These are phyloP conservation scores for Choiromyces venosus DNA, from an alignment of 495 filamentous ascomycete genomes.

Conservation along the genomic window DNA sequence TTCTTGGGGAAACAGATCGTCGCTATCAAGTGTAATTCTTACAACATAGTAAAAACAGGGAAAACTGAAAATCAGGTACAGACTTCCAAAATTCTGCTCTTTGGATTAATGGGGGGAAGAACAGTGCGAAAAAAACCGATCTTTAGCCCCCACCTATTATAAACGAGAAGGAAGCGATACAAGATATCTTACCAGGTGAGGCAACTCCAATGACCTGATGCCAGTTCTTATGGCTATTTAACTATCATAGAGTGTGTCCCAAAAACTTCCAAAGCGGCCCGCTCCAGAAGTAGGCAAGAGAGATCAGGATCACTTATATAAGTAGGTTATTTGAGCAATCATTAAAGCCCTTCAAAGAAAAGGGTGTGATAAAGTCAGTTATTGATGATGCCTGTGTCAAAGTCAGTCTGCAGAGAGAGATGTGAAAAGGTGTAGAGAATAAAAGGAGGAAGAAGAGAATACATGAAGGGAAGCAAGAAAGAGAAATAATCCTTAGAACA, in stretches of 20 bases:
- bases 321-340: not conserved
- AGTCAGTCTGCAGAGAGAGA: not conserved
- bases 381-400: not conserved
- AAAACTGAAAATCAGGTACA: not conserved
- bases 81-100: too few species aligned
- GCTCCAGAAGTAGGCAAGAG: not conserved
- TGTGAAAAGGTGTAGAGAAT: not conserved
- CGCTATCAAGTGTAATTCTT: not conserved
- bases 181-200: not conserved
- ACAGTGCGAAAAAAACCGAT: not conserved
- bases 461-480: not conserved
- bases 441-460: not conserved
- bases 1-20: not conserved
- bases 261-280: not conserved
- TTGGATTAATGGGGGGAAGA: too few species aligned
- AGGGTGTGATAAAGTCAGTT: not conserved
- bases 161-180: not conserved
- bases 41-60: not conserved
- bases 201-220: not conserved
- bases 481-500: not conserved
- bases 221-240: not conserved
- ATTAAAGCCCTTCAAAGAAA: too few species aligned
- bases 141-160: not conserved
- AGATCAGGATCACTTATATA: not conserved
- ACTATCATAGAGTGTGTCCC: too few species aligned